Evolutionary conservation across 805 yeast species (phyloP).

Genomic region (Pichia occidentalis): DNA sequence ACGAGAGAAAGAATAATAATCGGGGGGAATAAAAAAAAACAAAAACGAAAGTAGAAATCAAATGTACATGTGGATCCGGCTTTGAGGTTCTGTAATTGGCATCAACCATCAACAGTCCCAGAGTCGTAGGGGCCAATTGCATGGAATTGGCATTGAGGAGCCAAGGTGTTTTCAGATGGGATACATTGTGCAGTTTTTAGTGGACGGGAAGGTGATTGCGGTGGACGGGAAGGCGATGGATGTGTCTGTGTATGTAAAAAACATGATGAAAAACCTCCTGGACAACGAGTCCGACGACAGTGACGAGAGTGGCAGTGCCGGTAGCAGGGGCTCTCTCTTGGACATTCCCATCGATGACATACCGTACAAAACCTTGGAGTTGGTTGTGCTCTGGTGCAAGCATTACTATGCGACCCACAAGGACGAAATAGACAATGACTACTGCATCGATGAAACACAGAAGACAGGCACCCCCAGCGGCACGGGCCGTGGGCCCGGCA

Average conservation of each 20-base stretch:
- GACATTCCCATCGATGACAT: conserved; percentile 13
- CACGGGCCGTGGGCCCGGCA: no score
- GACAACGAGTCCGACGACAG: conserved; percentile 10
- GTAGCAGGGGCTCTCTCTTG: background rate
- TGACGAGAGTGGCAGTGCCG: background rate
- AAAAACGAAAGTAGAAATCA: no score
- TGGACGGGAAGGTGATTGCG: conserved; percentile 64
- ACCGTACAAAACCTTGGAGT: conserved; percentile 3
- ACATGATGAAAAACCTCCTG: conserved; percentile 63
- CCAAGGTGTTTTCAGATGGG: no score
- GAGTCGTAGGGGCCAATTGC: no score
- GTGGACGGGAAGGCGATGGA: conserved; percentile 72
- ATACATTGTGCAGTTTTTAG: conserved; percentile 41
- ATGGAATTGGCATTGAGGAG: no score
- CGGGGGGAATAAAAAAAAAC: no score
- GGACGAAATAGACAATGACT: background rate
- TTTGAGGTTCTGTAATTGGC: no score
- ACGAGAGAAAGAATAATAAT: no score
- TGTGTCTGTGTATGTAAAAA: conserved; percentile 69
- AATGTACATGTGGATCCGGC: no score
- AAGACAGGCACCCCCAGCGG: no score
- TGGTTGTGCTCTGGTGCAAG: conserved; percentile 14
- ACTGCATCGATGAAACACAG: conserved; percentile 20
- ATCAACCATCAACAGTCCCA: no score
- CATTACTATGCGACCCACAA: conserved; percentile 10